A percentile compares a stretch with the other conserved stretches of the same genome.
Evolutionary conservation across 768 basidiomycete species (phyloP).

Genomic region (Crucibulum laeve): DNA sequence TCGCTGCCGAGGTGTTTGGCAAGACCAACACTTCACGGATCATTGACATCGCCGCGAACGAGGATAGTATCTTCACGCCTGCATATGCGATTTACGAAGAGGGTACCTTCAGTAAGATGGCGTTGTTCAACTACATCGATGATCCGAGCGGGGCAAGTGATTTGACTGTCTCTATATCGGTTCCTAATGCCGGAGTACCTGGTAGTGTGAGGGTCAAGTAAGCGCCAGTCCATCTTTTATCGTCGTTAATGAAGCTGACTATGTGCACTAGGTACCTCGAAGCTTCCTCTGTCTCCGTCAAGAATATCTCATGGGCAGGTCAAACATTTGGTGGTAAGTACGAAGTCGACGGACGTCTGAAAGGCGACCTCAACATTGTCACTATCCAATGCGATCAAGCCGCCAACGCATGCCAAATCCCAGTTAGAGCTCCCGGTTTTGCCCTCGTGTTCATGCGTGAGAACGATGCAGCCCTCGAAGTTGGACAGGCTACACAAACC

Average conservation of each 20-base stretch:
- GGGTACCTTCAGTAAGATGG: conserved; percentile 53
- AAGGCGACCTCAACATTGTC: conserved; percentile 44
- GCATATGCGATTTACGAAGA: conserved; percentile 74
- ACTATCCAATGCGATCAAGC: conserved; percentile 53
- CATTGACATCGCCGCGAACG: conserved; percentile 55
- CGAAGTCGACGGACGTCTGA: conserved; percentile 60
- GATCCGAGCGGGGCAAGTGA: conserved; percentile 57
- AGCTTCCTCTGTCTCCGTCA: conserved; percentile 45
- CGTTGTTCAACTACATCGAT: conserved; percentile 68
- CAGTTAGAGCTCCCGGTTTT: conserved; percentile 52
- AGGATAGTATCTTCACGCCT: conserved; percentile 52
- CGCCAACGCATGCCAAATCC: conserved; percentile 56
- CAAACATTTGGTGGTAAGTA: conserved; percentile 62
- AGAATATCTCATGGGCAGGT: conserved; percentile 62
- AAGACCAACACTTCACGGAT: conserved; percentile 57
- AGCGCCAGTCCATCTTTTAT: conserved; percentile 10
- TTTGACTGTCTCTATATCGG: conserved; percentile 44
- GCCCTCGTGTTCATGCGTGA: conserved; percentile 61
- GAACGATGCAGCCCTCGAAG: conserved; percentile 25
- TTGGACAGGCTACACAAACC: conserved; percentile 18
- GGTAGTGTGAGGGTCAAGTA: conserved; percentile 54
- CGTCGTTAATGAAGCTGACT: background rate
- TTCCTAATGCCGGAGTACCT: conserved; percentile 34
- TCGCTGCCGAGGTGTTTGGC: conserved; percentile 67
- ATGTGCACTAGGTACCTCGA: conserved; percentile 40